phyloP scores from a whole-genome alignment of 2,329 filamentous ascomycete genomes.

The Colletotrichum lentis region DNA sequence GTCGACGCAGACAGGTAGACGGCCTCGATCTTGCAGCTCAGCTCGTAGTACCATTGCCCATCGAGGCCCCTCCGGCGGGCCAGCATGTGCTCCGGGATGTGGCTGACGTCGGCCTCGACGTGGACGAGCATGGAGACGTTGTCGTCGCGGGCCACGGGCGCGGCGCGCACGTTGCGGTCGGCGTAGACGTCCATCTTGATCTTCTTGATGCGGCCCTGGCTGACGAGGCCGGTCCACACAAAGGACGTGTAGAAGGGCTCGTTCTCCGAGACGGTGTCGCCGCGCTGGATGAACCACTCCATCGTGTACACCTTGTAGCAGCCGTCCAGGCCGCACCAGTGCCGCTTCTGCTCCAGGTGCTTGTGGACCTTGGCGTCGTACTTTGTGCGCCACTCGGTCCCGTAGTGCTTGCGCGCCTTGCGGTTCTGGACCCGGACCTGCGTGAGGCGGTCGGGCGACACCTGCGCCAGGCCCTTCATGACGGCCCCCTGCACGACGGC shows the following conservation, averaged over 20 bases:
- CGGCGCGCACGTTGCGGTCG: constrained; percentile 43
- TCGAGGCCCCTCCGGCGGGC: constrained; percentile 48
- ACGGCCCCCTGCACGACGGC: constrained; percentile 62
- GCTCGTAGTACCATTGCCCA: constrained; percentile 51
- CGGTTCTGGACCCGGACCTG: constrained; percentile 56
- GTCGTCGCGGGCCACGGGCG: constrained; percentile 48
- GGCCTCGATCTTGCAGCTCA: constrained; percentile 52
- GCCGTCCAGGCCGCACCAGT: constrained; percentile 50
- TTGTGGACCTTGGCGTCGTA: constrained; percentile 77
- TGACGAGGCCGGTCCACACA: constrained; percentile 46
- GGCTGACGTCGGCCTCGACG: constrained; percentile 52
- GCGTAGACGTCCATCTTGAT: constrained; percentile 50
- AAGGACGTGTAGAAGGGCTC: constrained; percentile 49
- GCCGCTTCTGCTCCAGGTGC: constrained; percentile 46
- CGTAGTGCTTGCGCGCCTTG: constrained; percentile 79
- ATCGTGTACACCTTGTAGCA: constrained; percentile 51
- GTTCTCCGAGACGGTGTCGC: constrained; percentile 52
- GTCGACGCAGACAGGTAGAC: constrained; percentile 54
- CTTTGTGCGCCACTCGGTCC: constrained; percentile 81
- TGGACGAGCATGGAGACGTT: constrained; percentile 50
- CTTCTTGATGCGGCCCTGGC: constrained; percentile 46
- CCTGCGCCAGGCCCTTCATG: constrained; percentile 56
- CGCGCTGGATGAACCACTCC: constrained; percentile 55
- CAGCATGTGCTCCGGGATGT: constrained; percentile 51
- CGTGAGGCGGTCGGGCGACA: constrained; percentile 46